Base-by-base conservation (phyloP, 2,329 filamentous ascomycete species). In the Ceratocystis diversiconidia region DNA sequence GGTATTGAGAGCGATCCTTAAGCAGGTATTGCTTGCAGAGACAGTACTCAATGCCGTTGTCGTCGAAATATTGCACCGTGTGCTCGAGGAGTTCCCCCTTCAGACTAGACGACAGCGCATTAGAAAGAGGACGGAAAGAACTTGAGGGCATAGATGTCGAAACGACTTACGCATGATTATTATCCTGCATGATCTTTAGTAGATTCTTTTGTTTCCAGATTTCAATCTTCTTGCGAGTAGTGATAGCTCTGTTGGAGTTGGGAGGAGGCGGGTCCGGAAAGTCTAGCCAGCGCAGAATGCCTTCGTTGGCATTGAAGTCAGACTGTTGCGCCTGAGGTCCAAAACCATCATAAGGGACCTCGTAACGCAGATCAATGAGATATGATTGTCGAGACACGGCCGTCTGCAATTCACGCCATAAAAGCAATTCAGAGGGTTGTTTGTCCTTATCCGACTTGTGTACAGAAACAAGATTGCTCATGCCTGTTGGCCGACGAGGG, bases 331-430 rank as follows among this genome's bases (percentile, higher is more conserved):
- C 57, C 43, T 44, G 55, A 22, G 44, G 10, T 12, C 41, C 36
- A n/a, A 63, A 63, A 3, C 72, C 72, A 36, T 81, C 76, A 61
- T 75, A 76, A 22, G 76, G 72, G 1, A 85, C 73, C 64, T 84
- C 79, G 70, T 84, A 84, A 10, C 79, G 76, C n/a, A 77, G 70
- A 68, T 83, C 80, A 5, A 86, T 68, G 28, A 83, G 71, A 70
- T 82, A 86, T 2, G 83, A 83, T 69, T 84, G 82, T 32, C 81
- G 78, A 19, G 72, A 72, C 12, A 86, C 75, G 67, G 81, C 80
- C 66, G 80, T 79, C 68, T 82, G 77, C 3, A 86, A 75, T 41
- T 80, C 79, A 62, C 75, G 77, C 82, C 83, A 86, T 1, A 77
- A 67, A 1, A 41, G 36, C 10, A 41, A 12, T 12, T 41, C 36